Evolutionary conservation across 805 yeast genomes (phyloP).

Genomic region (Pichia rugopelliculosa): DNA sequence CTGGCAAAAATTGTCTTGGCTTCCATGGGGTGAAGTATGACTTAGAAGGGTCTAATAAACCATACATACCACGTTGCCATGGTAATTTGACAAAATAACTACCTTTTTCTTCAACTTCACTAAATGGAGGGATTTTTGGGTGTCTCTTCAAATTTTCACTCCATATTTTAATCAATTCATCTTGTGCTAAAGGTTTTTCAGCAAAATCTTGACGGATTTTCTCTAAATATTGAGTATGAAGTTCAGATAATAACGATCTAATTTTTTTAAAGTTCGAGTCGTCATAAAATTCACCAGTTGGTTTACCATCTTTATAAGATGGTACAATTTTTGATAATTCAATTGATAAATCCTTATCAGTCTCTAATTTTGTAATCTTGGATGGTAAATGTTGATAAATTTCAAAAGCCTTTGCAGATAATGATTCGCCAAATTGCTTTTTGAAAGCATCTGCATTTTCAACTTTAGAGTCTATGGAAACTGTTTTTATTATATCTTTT

Average conservation of each 20-base stretch:
- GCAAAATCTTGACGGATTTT: slow-evolving; percentile 24
- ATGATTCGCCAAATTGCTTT: slow-evolving; percentile 29
- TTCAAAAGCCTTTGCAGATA: slow-evolving; percentile 28
- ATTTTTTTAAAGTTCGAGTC: slow-evolving; percentile 27
- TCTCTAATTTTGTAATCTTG: slow-evolving; percentile 19
- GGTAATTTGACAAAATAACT: slow-evolving; percentile 51
- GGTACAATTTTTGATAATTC: slow-evolving; percentile 41
- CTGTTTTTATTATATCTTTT: slow-evolving; percentile 32
- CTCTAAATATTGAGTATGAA: slow-evolving; percentile 26
- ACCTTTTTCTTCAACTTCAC: slow-evolving; percentile 29
- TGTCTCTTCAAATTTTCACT: slow-evolving; percentile 37
- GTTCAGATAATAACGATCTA: slow-evolving; percentile 28
- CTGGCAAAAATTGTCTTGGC: slow-evolving; percentile 88
- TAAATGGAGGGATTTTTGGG: slow-evolving; percentile 30
- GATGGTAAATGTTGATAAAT: slow-evolving; percentile 27
- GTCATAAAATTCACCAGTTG: slow-evolving; percentile 23
- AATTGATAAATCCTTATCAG: slow-evolving; percentile 38
- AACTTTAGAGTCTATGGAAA: slow-evolving; percentile 9
- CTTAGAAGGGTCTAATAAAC: slow-evolving; percentile 69
- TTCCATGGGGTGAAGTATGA: slow-evolving; percentile 95
- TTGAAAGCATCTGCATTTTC: slow-evolving; percentile 29
- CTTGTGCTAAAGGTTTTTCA: slow-evolving; percentile 22
- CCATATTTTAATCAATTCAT: slow-evolving; percentile 36
- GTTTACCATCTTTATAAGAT: slow-evolving; percentile 23
- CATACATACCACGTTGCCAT: slow-evolving; percentile 76